Conservation (phyloP, 2,329 filamentous ascomycete species). For the Nemania diffusa region DNA sequence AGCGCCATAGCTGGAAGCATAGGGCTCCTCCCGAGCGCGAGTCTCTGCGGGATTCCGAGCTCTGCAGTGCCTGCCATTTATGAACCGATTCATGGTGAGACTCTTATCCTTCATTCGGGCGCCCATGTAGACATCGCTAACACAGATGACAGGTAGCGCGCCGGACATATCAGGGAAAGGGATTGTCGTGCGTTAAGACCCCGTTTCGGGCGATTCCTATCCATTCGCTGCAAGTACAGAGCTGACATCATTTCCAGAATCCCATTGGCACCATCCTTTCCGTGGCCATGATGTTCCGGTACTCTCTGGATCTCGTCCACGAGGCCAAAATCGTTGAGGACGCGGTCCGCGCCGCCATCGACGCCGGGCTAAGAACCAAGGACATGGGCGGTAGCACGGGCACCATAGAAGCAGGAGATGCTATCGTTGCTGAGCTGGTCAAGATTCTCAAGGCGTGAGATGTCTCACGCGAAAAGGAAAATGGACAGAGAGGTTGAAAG, state of each 20-base stretch:
- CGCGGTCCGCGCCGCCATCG: constrained; percentile 59
- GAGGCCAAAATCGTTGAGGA: constrained; percentile 57
- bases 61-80: constrained; percentile 71
- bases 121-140: constrained; percentile 17
- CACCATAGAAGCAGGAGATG: constrained; percentile 75
- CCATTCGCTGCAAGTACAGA: constrained; percentile 61
- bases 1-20: constrained; percentile 59
- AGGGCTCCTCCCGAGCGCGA: constrained; percentile 58
- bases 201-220: constrained; percentile 19
- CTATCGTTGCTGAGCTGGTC: constrained; percentile 46
- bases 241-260: constrained; percentile 61
- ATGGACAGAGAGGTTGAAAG: too few relatives aligned
- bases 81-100: constrained; percentile 72
- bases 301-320: constrained; percentile 63
- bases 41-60: constrained; percentile 55
- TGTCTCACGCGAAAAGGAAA: constrained; percentile 20
- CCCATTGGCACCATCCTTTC: constrained; percentile 74
- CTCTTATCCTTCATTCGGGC: constrained; percentile 15
- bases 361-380: constrained; percentile 67
- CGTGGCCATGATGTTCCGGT: constrained; percentile 79
- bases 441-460: constrained; percentile 21
- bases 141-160: constrained; percentile 61
- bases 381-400: constrained; percentile 73
- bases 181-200: constrained; percentile 21
- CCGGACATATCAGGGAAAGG: constrained; percentile 74